Conservation (phyloP, 1,139 yeast genomes). For the Yamadazyma friedrichii region DNA sequence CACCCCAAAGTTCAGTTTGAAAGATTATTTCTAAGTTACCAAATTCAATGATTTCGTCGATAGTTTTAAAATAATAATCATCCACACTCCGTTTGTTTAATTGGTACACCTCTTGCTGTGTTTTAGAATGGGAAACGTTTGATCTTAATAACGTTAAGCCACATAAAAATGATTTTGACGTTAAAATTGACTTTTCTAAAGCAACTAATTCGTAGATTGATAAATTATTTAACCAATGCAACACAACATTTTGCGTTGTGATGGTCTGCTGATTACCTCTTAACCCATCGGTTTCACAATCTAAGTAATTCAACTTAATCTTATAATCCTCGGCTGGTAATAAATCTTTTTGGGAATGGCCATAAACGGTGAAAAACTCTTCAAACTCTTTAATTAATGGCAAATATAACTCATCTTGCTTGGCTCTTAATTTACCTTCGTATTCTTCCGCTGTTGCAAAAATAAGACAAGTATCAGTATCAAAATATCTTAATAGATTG, state of each 20-base stretch:
- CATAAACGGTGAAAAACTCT: conserved; percentile 48
- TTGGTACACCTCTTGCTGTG: conserved; percentile 31
- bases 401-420: conserved; percentile 71
- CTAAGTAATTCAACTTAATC: conserved; percentile 55
- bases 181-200: conserved; percentile 80
- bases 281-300: conserved; percentile 77
- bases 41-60: conserved; percentile 74
- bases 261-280: conserved; percentile 73
- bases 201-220: conserved; percentile 80
- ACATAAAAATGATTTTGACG: conserved; percentile 82
- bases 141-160: conserved; percentile 54
- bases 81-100: conserved; percentile 24
- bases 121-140: conserved; percentile 25
- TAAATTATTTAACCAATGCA: conserved; percentile 61
- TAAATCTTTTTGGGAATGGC: conserved; percentile 23
- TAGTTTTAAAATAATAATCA: conserved; percentile 35
- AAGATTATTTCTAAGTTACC: conserved; percentile 79
- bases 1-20: conserved; percentile 95
- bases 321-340: conserved; percentile 24
- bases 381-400: conserved; percentile 75
- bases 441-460: conserved; percentile 82
- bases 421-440: conserved; percentile 74
- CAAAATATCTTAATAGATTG: conserved; percentile 73
- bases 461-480: conserved; percentile 88
- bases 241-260: conserved; percentile 61